Evolutionary conservation across 345 rosid genomes (phyloP).

Genomic region (Boechera divaricarpa): DNA sequence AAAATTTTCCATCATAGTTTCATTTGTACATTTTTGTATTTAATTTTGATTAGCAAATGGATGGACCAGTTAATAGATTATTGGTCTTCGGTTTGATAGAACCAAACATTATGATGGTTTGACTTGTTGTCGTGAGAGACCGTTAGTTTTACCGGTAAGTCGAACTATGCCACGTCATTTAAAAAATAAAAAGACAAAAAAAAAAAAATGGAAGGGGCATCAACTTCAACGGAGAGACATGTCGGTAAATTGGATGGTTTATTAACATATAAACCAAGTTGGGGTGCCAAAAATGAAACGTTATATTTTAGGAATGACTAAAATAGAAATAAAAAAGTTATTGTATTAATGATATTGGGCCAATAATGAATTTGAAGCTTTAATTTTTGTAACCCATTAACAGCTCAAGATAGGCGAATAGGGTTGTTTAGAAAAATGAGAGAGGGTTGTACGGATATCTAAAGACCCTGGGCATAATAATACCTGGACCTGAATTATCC

Average conservation of each 20-base stretch:
- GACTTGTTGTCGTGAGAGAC: conserved; percentile 7
- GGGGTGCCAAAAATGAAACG: background rate
- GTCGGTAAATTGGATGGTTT: background rate
- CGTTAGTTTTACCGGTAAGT: conserved; percentile 33
- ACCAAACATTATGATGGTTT: conserved; percentile 10
- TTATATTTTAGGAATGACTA: background rate
- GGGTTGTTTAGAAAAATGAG: too few species aligned
- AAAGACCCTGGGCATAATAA: too few species aligned
- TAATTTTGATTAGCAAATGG: background rate
- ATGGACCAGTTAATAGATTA: background rate
- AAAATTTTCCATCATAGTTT: background rate
- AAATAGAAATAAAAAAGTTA: background rate
- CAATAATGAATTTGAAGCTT: too few species aligned
- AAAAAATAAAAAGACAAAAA: background rate
- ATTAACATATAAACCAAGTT: background rate
- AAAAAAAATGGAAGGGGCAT: background rate
- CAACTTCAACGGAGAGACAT: background rate
- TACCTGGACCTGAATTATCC: too few species aligned
- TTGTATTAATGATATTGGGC: background rate
- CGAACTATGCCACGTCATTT: conserved; percentile 26
- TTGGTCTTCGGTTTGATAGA: conserved; percentile 8
- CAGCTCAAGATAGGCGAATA: too few species aligned
- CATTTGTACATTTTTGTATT: background rate
- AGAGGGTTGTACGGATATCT: too few species aligned
- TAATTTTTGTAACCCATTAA: too few species aligned